phyloP scores from a whole-genome alignment of 164 flowering plant genomes.

The Umbilicus rupestris region DNA sequence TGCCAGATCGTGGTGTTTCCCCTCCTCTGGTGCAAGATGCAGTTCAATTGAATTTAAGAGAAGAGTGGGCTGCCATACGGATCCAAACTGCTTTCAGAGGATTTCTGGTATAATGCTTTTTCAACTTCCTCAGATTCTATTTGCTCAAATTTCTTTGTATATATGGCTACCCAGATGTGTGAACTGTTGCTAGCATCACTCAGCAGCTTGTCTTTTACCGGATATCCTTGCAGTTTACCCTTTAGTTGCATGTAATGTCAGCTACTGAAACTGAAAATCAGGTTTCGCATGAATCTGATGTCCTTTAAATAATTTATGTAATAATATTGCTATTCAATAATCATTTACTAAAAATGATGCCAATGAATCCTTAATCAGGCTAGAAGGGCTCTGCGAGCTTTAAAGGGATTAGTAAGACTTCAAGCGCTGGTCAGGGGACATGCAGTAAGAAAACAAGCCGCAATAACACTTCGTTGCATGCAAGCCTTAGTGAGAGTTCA shows the following conservation, averaged over 20 bases:
- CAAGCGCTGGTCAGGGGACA: constrained; percentile 98
- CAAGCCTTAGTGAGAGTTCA: constrained; percentile 99
- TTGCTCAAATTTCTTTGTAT: not conserved
- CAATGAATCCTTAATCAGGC: constrained; percentile 38
- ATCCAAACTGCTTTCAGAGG: constrained; percentile 93
- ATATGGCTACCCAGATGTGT: no score
- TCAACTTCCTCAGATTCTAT: not conserved
- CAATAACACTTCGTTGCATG: constrained; percentile 93
- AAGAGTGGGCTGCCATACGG: constrained; percentile 70
- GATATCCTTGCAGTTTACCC: not conserved
- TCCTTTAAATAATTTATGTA: not conserved
- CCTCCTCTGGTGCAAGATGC: constrained; percentile 32
- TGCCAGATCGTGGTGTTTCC: constrained; percentile 26
- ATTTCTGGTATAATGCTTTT: constrained; percentile 59
- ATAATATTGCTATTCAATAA: not conserved
- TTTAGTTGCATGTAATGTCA: no score
- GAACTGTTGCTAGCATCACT: no score
- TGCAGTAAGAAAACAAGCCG: constrained; percentile 99
- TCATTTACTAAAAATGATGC: not conserved
- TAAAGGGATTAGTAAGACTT: constrained; percentile 92
- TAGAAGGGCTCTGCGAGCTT: constrained; percentile 86
- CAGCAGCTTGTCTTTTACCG: no score
- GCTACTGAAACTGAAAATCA: no score
- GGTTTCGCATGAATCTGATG: not conserved
- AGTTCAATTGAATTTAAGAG: constrained; percentile 29